phyloP scores from a whole-genome alignment of 768 basidiomycete species.

The Coprinopsis strossmayeri region DNA sequence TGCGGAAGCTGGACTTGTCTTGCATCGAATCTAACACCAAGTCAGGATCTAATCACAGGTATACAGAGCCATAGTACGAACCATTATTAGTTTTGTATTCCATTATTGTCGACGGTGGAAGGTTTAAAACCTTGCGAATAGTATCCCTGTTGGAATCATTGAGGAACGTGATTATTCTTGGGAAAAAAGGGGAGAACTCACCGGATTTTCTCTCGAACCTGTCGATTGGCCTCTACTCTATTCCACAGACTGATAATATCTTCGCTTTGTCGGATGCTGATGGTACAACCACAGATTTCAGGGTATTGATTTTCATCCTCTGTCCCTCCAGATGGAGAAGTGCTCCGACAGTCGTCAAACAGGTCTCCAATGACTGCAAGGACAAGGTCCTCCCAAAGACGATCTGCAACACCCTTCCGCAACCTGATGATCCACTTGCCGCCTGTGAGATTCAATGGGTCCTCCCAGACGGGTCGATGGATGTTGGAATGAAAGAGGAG shows the following conservation, averaged over 20 bases:
- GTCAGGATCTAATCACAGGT: conserved; percentile 4
- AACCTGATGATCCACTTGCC: conserved; percentile 96
- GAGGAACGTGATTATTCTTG: not conserved
- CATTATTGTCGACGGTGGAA: conserved; percentile 76
- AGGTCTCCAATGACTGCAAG: conserved; percentile 87
- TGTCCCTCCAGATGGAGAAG: conserved; percentile 19
- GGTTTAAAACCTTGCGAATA: conserved; percentile 65
- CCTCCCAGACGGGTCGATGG: conserved; percentile 93
- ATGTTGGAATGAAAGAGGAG: conserved; percentile 85
- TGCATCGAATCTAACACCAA: conserved; percentile 69
- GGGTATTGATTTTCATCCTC: conserved; percentile 50
- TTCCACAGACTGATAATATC: conserved; percentile 96
- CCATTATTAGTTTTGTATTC: conserved; percentile 96
- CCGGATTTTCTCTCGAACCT: conserved; percentile 78
- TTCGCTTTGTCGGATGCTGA: conserved; percentile 89
- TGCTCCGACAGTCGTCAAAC: conserved; percentile 62
- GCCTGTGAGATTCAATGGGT: conserved; percentile 78
- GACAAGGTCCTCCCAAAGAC: conserved; percentile 86
- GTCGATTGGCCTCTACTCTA: conserved; percentile 68
- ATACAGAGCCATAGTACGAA: conserved; percentile 21
- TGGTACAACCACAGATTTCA: conserved; percentile 92
- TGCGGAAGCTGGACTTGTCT: conserved; percentile 81
- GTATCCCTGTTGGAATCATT: conserved; percentile 52
- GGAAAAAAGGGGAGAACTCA: conserved; percentile 29
- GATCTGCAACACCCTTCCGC: conserved; percentile 84